Conservation (phyloP, 305 asterid species). For the Rubia tinctorum region DNA sequence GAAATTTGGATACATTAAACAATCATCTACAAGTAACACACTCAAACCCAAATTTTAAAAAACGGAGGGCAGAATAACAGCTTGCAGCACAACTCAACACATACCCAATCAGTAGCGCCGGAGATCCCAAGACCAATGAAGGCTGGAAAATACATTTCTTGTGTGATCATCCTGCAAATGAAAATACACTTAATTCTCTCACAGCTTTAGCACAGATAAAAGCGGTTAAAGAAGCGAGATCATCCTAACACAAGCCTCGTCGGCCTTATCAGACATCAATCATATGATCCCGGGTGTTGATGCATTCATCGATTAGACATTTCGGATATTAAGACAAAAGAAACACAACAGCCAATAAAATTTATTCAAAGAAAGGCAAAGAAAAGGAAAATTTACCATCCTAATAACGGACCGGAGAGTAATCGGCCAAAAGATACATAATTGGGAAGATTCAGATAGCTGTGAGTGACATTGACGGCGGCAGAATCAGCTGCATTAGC, state of each 20-base stretch:
- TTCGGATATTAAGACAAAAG: background rate
- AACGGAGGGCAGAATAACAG: background rate
- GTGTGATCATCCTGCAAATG: slow-evolving; percentile 78
- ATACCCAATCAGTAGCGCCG: slow-evolving; percentile 96
- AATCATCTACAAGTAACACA: background rate
- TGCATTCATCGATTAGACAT: too few species aligned
- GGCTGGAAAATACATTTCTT: slow-evolving; percentile 83
- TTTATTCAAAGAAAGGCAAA: background rate
- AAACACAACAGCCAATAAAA: background rate
- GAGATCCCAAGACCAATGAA: slow-evolving; percentile 81
- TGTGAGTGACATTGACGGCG: slow-evolving; percentile 34
- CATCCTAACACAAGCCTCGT: too few species aligned
- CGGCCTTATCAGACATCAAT: too few species aligned
- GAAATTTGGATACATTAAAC: slow-evolving; percentile 12
- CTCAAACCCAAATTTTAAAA: background rate
- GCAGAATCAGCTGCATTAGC: slow-evolving; percentile 20
- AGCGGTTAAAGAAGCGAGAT: too few species aligned
- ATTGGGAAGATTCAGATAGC: slow-evolving; percentile 74
- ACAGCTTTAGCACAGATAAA: background rate
- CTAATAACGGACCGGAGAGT: slow-evolving; percentile 90
- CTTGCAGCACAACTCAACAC: slow-evolving; percentile 10
- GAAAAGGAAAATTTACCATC: slow-evolving; percentile 53
- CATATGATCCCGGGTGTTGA: too few species aligned
- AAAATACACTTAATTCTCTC: background rate
- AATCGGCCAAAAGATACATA: slow-evolving; percentile 67